phyloP scores from a whole-genome alignment of 1,139 yeast genomes.

The Protomyces lactucae-debilis region DNA sequence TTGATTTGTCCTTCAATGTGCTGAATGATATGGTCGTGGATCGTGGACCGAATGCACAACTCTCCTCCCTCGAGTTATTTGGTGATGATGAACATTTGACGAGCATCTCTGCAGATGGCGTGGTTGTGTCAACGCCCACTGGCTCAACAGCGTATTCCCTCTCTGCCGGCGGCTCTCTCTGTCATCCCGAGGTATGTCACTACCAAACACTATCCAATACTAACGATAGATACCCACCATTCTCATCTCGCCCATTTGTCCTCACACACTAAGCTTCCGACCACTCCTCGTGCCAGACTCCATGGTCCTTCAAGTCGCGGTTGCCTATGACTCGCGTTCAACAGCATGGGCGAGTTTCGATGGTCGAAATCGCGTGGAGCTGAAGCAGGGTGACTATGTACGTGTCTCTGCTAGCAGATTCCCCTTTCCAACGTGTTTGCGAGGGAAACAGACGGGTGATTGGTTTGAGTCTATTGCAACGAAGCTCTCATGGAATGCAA shows the following conservation, averaged over 20 bases:
- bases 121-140: slow-evolving; percentile 79
- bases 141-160: slow-evolving; percentile 89
- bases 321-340: slow-evolving; percentile 60
- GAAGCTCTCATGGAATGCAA: slow-evolving; percentile 54
- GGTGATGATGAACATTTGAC: slow-evolving; percentile 73
- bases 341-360: slow-evolving; percentile 80
- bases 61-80: slow-evolving; percentile 69
- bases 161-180: slow-evolving; percentile 82
- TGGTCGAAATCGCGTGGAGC: slow-evolving; percentile 67
- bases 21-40: slow-evolving; percentile 82
- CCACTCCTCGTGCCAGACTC: slow-evolving; percentile 75
- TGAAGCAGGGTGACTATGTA: slow-evolving; percentile 63
- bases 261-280: slow-evolving; percentile 74
- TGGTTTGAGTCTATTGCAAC: slow-evolving; percentile 50
- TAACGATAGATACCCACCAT: slow-evolving; percentile 16
- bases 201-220: too few species aligned
- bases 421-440: slow-evolving; percentile 70
- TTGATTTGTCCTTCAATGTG: slow-evolving; percentile 50
- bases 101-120: slow-evolving; percentile 83
- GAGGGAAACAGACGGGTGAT: slow-evolving; percentile 43
- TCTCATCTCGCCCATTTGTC: slow-evolving; percentile 37
- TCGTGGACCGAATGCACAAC: slow-evolving; percentile 76
- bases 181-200: slow-evolving; percentile 57
- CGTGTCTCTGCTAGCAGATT: slow-evolving; percentile 66
- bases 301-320: slow-evolving; percentile 61